A percentile compares a stretch with the other conserved stretches of the same genome.
Evolutionary conservation across 1,139 yeast genomes (phyloP).

Genomic region (Kazachstania sp.): DNA sequence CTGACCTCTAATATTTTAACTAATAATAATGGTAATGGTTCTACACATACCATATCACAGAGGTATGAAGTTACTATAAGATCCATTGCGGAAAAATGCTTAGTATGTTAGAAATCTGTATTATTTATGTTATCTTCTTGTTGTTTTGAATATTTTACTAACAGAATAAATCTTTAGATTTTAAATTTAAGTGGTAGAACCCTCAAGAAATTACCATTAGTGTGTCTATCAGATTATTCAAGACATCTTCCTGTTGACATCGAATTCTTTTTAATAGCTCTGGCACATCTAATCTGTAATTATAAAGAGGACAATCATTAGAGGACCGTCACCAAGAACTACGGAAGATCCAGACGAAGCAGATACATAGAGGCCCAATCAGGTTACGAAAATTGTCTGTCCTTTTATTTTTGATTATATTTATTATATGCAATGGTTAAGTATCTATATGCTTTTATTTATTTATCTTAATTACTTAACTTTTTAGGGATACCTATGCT

Average conservation of each 20-base stretch:
- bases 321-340: background rate
- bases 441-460: background rate
- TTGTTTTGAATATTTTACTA: constrained; percentile 10
- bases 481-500: background rate
- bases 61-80: constrained; percentile 11
- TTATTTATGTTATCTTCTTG: background rate
- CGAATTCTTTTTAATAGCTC: constrained; percentile 20
- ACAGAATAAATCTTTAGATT: constrained; percentile 6
- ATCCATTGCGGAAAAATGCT: constrained; percentile 17
- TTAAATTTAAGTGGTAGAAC: constrained; percentile 26
- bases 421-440: background rate
- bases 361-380: no score
- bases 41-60: constrained; percentile 1
- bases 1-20: constrained; percentile 13
- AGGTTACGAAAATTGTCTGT: no score
- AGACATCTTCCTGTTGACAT: constrained; percentile 20
- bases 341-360: no score
- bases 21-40: constrained; percentile 1
- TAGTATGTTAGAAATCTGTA: constrained; percentile 17
- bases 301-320: background rate
- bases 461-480: background rate
- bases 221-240: constrained; percentile 25
- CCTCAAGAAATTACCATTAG: constrained; percentile 23
- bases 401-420: background rate
- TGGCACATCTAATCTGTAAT: constrained; percentile 15